Base-by-base conservation (phyloP, 2,329 filamentous ascomycete genomes). In the Coniochaeta sp. region DNA sequence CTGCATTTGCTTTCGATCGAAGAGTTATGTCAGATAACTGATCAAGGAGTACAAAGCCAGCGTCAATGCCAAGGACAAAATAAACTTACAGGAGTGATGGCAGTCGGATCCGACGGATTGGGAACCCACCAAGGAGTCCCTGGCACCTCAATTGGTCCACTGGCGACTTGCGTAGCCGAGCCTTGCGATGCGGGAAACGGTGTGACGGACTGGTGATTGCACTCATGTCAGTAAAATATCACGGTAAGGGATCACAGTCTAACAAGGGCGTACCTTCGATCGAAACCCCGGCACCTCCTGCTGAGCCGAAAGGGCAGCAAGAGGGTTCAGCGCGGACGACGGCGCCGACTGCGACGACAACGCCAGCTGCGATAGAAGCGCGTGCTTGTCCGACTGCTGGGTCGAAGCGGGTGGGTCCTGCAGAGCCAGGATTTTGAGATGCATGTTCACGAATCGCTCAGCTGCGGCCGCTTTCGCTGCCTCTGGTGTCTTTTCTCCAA, bases 381-480 rank as follows among this genome's bases (percentile, higher is more conserved):
- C 52, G 36, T 60, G 58, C 58, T 57, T 7, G 34, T 40, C 50
- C 36, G 58, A 47, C 58, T 57, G 14, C 19, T 55, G 26, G 9
- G 54, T 56, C 14, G 54, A 22, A 3, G 30, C 19, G 30, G 76
- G 73, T 10, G 76, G 73, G 24, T 83, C 79, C 67, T 85, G 82
- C 61, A 81, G 80, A 3, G 80, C 79, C 24, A 84, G 69, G 58
- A 86, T 74, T 65, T 80, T 80, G 66, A 82, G 83, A 69, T 86
- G 82, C 32, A 86, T 71, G 60, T 78, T 79, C 64, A 86, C 79
- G 65, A 86, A 86, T 19, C 82, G 74, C 71, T 86, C 82, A 1
- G 83, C 82, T 3, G 82, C 82, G 5, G 79, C 79, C 4, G 82
- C 82, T 70, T 85, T 86, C 60, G 84, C 83, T 8, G 75, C 75